phyloP scores from a whole-genome alignment of 1,284 basidiomycete genomes.

The Moniliella sp. region DNA sequence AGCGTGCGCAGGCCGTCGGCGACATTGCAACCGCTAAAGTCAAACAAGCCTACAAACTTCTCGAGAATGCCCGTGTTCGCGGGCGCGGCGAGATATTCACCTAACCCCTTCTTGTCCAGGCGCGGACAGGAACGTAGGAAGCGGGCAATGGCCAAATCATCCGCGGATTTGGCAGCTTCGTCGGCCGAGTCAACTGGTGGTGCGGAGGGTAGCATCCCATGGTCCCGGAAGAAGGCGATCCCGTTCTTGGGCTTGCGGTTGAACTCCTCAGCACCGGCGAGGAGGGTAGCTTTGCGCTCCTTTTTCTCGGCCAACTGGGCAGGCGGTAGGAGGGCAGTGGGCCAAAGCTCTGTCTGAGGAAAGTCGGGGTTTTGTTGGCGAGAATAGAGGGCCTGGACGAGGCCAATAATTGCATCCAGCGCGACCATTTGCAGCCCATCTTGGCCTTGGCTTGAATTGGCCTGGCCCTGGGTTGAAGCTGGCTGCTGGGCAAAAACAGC shows the following conservation, averaged over 20 bases:
- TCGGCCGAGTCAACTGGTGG: no score
- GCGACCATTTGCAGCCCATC: conserved; percentile 59
- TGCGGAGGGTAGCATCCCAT: conserved; percentile 39
- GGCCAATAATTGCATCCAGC: conserved; percentile 64
- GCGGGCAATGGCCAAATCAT: conserved; percentile 39
- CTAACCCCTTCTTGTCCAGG: conserved; percentile 77
- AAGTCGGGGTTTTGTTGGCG: conserved; percentile 39
- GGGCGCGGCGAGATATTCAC: conserved; percentile 75
- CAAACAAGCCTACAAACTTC: conserved; percentile 68
- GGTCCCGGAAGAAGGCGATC: conserved; percentile 47
- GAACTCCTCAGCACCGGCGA: conserved; percentile 66
- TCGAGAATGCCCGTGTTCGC: conserved; percentile 67
- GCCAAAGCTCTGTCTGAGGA: conserved; percentile 6
- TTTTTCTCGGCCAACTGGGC: conserved; percentile 50
- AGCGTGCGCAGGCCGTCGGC: conserved; percentile 87
- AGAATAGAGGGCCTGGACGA: conserved; percentile 67
- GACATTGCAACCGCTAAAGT: conserved; percentile 72
- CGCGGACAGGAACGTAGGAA: conserved; percentile 69
- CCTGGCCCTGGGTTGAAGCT: no score
- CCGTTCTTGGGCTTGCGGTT: conserved; percentile 88
- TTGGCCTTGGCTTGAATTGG: conserved; percentile 36
- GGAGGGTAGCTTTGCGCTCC: conserved; percentile 61
- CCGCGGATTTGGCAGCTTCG: no score
- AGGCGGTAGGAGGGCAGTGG: conserved; percentile 1
- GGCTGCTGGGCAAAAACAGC: conserved; percentile 10